These are phyloP conservation scores for Pleurotus pulmonarius DNA, from an alignment of 768 basidiomycete genomes.

Conservation along the genomic window DNA sequence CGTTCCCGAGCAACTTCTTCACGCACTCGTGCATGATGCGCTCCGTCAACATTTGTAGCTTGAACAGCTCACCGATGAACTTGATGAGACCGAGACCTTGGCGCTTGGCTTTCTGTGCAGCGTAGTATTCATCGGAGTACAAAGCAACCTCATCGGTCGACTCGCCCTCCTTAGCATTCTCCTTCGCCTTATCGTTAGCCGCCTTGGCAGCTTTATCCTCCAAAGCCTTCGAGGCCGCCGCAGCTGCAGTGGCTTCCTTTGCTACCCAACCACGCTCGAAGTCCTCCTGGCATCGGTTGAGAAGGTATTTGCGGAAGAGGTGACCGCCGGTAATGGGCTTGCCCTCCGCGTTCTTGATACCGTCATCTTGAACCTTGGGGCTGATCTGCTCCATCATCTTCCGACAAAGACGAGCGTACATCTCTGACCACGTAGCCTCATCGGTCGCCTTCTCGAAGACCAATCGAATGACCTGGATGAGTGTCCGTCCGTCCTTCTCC, in stretches of 20 bases:
- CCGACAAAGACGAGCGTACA: conserved; percentile 94
- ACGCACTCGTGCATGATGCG: conserved; percentile 99
- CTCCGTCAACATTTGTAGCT: conserved; percentile 97
- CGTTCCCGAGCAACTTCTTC: conserved; percentile 90
- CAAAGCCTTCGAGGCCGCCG: conserved; percentile 80
- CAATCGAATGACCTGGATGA: conserved; percentile 93
- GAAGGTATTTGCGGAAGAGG: conserved; percentile 93
- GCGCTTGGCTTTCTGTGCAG: conserved; percentile 95
- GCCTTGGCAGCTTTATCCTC: conserved; percentile 80
- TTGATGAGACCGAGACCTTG: conserved; percentile 95
- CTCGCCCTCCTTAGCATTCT: conserved; percentile 18
- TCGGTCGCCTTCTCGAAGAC: conserved; percentile 98
- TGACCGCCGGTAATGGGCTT: conserved; percentile 91
- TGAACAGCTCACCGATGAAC: conserved; percentile 98
- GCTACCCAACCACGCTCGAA: conserved; percentile 95
- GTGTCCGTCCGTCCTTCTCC: conserved; percentile 89
- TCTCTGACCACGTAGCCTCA: conserved; percentile 93
- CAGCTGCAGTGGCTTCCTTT: conserved; percentile 82
- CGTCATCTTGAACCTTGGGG: conserved; percentile 83
- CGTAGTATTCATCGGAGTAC: conserved; percentile 95
- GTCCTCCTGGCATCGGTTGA: conserved; percentile 96
- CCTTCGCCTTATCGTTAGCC: conserved; percentile 49
- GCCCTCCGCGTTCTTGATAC: conserved; percentile 76
- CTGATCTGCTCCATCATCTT: conserved; percentile 96
- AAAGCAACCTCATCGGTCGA: conserved; percentile 68